Base-by-base conservation (phyloP, 2,329 filamentous ascomycete species). In the Fusarium sp. region DNA sequence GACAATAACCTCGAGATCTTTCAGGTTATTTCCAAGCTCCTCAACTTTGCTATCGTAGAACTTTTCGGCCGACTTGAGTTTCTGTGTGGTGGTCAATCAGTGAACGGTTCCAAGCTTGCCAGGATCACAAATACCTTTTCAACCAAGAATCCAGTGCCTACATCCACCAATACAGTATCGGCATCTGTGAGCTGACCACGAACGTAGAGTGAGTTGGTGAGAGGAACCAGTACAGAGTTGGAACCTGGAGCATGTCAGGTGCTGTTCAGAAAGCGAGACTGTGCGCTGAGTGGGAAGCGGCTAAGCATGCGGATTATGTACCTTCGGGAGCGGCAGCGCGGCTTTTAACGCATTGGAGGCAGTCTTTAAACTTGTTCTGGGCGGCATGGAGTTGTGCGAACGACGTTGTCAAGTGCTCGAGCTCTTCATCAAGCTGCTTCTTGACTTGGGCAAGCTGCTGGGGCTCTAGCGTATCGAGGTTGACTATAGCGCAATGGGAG, bases 181-280 rank as follows among this genome's bases (percentile, higher is more conserved):
- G 92, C 88, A 82, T 92, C 90, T 51, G 93, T 88, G 45, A 98
- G 87, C 44, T 89, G 91, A 38, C 96, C 97, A 32, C 93, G 93
- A 22, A 99, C 96, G 83, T 99, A 99, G 36, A 99, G 89, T 2
- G 95, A 98, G 78, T 94, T 96, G 18, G 96, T 99, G 71, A 99
- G 85, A 0, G 97, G 96, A n/a, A 99, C 94, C 26, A 99, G 89
- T 54, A 98, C 92, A 13, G 83, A 87, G 82, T 90, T 87, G 56
- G 80, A 78, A 39, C 75, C 80, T 81, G 56, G 22, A 36, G 39
- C 32, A 56, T 56, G 72, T 78, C 52, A 78, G 66, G 48, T 3
- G 32, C 42, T 38, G 22, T 39, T 50, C 38, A 22, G 13, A 17
- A 62, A 32, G 50, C 7, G 28, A 24, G 9, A n/a, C 44, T 52